Evolutionary conservation across 2,329 filamentous ascomycete genomes (phyloP).

Genomic region (Colletotrichum navitas): DNA sequence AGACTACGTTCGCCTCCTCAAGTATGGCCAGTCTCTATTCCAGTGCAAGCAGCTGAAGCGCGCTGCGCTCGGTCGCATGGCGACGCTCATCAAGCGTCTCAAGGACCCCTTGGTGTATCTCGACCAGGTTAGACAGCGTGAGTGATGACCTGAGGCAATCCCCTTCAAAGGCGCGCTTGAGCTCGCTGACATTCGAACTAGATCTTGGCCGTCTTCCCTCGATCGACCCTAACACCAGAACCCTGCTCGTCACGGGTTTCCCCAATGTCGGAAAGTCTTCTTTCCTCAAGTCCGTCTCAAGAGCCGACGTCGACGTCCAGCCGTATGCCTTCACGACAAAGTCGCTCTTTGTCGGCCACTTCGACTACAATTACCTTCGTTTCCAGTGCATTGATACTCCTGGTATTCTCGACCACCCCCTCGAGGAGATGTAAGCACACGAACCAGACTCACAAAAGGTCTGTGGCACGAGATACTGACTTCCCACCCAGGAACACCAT

Average conservation of each 20-base stretch:
- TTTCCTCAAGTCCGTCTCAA: constrained; percentile 75
- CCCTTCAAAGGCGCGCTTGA: not conserved
- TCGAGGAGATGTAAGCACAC: constrained; percentile 78
- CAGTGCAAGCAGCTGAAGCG: constrained; percentile 99
- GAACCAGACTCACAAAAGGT: not conserved
- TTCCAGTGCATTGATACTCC: constrained; percentile 97
- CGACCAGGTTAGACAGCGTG: constrained; percentile 60
- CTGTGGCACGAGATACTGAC: not conserved
- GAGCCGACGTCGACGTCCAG: constrained; percentile 65
- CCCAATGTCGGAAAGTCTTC: constrained; percentile 98
- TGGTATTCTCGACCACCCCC: constrained; percentile 96
- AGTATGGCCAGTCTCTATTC: constrained; percentile 96
- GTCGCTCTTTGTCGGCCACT: constrained; percentile 96
- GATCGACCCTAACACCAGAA: constrained; percentile 98
- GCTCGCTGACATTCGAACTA: constrained; percentile 8
- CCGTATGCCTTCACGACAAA: constrained; percentile 99
- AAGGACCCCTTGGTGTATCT: constrained; percentile 78
- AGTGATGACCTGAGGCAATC: constrained; percentile 47
- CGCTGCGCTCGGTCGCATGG: constrained; percentile 96
- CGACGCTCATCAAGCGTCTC: constrained; percentile 92
- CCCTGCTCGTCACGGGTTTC: constrained; percentile 95
- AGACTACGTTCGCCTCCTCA: constrained; percentile 86
- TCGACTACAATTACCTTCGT: constrained; percentile 93
- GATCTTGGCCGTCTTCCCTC: constrained; percentile 96
- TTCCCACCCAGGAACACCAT: constrained; percentile 81